These are phyloP conservation scores for Casuarina glauca DNA, from an alignment of 306 rosid species.

Conservation along the genomic window DNA sequence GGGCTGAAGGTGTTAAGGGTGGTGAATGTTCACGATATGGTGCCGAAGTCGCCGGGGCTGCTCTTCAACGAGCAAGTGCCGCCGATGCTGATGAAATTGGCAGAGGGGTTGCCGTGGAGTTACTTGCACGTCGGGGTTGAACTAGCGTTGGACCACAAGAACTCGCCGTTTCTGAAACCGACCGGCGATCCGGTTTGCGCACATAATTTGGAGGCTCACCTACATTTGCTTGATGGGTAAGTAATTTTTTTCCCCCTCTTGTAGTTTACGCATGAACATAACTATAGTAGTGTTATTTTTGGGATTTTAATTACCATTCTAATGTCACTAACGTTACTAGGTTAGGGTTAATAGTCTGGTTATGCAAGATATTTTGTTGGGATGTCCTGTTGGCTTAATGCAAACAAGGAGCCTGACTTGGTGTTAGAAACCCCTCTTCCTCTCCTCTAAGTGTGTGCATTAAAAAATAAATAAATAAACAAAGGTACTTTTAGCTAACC, in stretches of 20 bases:
- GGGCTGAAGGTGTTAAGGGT: constrained; percentile 78
- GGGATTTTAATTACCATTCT: too few relatives aligned
- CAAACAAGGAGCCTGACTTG: too few relatives aligned
- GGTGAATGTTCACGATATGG: constrained; percentile 64
- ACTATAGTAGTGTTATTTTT: too few relatives aligned
- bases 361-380: too few relatives aligned
- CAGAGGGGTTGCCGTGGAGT: constrained; percentile 76
- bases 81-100: constrained; percentile 49
- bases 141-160: constrained; percentile 54
- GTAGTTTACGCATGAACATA: too few relatives aligned
- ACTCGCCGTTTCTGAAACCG: constrained; percentile 67
- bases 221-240: constrained; percentile 85
- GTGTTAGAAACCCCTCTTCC: too few relatives aligned
- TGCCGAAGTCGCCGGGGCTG: constrained; percentile 67
- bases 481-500: too few relatives aligned
- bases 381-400: too few relatives aligned
- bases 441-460: too few relatives aligned
- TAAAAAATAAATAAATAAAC: too few relatives aligned
- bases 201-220: constrained; percentile 78
- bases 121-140: constrained; percentile 77
- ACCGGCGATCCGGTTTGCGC: constrained; percentile 49
- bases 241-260: neutral
- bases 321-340: too few relatives aligned
- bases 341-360: too few relatives aligned
- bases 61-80: constrained; percentile 56